Conservation (phyloP, 345 rosid species). For the Salix brachista region DNA sequence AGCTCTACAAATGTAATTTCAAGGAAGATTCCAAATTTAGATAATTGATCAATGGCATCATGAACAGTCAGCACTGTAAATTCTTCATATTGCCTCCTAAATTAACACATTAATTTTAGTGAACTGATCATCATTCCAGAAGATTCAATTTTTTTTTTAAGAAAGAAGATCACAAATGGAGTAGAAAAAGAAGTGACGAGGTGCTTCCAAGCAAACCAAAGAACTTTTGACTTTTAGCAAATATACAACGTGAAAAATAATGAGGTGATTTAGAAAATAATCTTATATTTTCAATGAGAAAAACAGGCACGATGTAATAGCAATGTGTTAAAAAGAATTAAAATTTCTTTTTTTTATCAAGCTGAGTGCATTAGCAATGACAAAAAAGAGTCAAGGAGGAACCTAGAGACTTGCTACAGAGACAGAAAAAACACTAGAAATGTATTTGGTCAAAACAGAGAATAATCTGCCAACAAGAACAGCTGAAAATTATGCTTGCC, state of each 20-base stretch:
- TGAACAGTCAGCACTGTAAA: background rate
- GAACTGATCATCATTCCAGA: background rate
- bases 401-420: background rate
- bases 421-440: background rate
- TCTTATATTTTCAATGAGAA: background rate
- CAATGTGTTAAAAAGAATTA: background rate
- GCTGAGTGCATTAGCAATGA: background rate
- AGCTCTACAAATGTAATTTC: background rate
- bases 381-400: background rate
- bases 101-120: background rate
- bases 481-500: background rate
- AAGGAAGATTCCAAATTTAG: background rate
- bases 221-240: background rate
- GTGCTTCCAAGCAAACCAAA: background rate
- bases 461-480: background rate
- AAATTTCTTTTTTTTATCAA: background rate
- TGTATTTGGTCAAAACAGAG: background rate
- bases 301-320: background rate
- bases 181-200: background rate
- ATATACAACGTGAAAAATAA: background rate
- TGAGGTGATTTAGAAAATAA: background rate
- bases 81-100: background rate
- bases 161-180: background rate
- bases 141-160: background rate
- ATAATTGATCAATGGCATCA: background rate